Evolutionary conservation across 768 basidiomycete species (phyloP), one percentile per base, ranked within the genome.

Genomic region (Fomitopsis serialis): DNA sequence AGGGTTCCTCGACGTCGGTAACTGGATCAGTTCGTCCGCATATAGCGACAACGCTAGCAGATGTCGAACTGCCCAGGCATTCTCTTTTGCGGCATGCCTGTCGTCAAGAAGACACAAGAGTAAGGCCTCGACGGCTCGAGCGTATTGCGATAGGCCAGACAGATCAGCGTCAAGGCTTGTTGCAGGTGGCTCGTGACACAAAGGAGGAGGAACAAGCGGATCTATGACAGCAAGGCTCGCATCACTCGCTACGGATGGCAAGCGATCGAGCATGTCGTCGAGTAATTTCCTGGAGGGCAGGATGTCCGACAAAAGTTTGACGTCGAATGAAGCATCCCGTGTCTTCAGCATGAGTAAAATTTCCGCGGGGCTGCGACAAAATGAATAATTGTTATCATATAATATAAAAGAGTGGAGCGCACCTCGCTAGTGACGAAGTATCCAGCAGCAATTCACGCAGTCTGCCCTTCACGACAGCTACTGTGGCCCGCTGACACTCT

Each of bases 11-110:
- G 69, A 72, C 5, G 73, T 72, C 10, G 80, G 81, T 0, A 87
- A 70, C 24, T 77, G 73, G 23, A 81, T 66, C 19, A 77, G 71
- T 62, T 94, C 90, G 29, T 78, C 71, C 1, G 84, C 83, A 54
- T 85, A 85, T 5, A 84, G 64, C 1, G 75, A 72, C 22, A 92
- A 72, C 0, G 80, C 76, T 9, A 89, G 68, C 50, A 92, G 71
- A 63, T 92, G 88, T 9, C 80, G 78, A 4, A 98, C 64, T 0
- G 80, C 76, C 85, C 87, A 88, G 0, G 81, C 59, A 48, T 87
- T 78, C 15, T 71, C 69, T 47, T 74, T 79, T 3, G 85, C 82
- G 1, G 78, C 57, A n/a, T 78, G 71, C 35, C 90, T 81, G 58
- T 91, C 81, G 6, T 78, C 71, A 4, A 71, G 59, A 53, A 91